Percentiles rank a stretch among this genome's conserved stretches.
Conservation (phyloP, 805 yeast species). For the Saturnispora silvae region DNA sequence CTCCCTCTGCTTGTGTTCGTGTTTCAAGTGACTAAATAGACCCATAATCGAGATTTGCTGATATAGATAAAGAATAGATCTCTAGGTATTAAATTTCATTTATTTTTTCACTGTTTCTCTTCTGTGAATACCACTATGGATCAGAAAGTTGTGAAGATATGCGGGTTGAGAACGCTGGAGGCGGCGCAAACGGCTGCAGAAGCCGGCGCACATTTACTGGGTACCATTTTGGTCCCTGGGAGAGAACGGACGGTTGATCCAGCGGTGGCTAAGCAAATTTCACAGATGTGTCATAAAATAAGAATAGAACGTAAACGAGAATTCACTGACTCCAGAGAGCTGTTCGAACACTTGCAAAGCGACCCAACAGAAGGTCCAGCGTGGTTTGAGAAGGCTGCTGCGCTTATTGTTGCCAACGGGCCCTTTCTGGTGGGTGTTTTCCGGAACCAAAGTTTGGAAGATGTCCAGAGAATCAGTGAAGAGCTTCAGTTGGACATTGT, state of each 20-base stretch:
- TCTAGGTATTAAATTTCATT: no score
- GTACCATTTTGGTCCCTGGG: slow-evolving; percentile 80
- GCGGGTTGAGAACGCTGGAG: slow-evolving; percentile 63
- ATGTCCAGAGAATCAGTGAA: slow-evolving; percentile 36
- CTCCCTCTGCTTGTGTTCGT: no score
- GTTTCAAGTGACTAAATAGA: background rate
- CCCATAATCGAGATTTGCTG: no score
- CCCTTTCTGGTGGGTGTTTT: slow-evolving; percentile 85
- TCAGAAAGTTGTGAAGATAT: slow-evolving; percentile 57
- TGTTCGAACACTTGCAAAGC: slow-evolving; percentile 8
- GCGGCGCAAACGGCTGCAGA: slow-evolving; percentile 66
- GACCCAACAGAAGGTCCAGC: slow-evolving; percentile 21
- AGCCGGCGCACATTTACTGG: slow-evolving; percentile 66
- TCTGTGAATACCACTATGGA: no score
- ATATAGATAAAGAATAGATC: no score
- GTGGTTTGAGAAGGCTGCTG: slow-evolving; percentile 25
- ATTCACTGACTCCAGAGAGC: slow-evolving; percentile 18
- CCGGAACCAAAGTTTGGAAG: slow-evolving; percentile 64
- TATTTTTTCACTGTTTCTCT: no score
- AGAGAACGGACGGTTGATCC: slow-evolving; percentile 58
- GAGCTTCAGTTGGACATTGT: slow-evolving; percentile 59
- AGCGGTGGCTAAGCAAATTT: slow-evolving; percentile 36
- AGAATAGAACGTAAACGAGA: slow-evolving; percentile 15
- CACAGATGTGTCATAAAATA: slow-evolving; percentile 22
- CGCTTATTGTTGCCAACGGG: slow-evolving; percentile 29